Evolutionary conservation across 2,329 filamentous ascomycete species (phyloP).

Genomic region (Dryadomyces sulphureus): DNA sequence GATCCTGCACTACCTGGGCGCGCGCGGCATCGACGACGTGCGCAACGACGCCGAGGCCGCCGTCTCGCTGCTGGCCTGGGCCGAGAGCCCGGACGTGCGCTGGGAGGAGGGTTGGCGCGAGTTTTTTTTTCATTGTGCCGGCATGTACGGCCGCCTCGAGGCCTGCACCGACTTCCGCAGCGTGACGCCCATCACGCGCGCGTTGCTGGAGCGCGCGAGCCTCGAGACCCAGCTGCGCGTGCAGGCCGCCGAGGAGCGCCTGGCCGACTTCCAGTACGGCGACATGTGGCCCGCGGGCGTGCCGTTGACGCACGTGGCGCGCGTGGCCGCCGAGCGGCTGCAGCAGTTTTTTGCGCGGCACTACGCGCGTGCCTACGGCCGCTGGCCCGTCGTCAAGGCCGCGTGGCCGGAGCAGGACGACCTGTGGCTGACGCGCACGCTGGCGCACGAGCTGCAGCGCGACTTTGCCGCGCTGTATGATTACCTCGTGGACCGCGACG

Average conservation of each 20-base stretch:
- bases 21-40: slow-evolving; percentile 47
- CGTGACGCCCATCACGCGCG: slow-evolving; percentile 45
- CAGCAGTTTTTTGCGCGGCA: slow-evolving; percentile 44
- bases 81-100: slow-evolving; percentile 43
- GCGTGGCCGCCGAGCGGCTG: slow-evolving; percentile 42
- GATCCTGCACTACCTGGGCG: slow-evolving; percentile 45
- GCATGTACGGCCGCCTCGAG: slow-evolving; percentile 44
- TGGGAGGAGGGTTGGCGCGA: slow-evolving; percentile 57
- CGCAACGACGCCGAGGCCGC: slow-evolving; percentile 45
- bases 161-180: slow-evolving; percentile 38
- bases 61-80: slow-evolving; percentile 48
- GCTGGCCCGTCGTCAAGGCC: slow-evolving; percentile 43
- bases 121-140: slow-evolving; percentile 50
- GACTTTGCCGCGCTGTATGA: slow-evolving; percentile 59
- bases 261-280: slow-evolving; percentile 43
- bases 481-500: slow-evolving; percentile 52
- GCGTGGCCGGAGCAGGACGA: slow-evolving; percentile 21
- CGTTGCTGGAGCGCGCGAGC: slow-evolving; percentile 45
- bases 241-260: slow-evolving; percentile 44
- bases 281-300: slow-evolving; percentile 42
- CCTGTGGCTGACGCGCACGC: slow-evolving; percentile 45
- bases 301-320: slow-evolving; percentile 23
- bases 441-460: slow-evolving; percentile 41
- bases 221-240: slow-evolving; percentile 48
- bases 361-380: slow-evolving; percentile 39